Evolutionary conservation across 2,329 filamentous ascomycete species (phyloP), one percentile per base, ranked within the genome.

Genomic region (Stemphylium vesicarium): DNA sequence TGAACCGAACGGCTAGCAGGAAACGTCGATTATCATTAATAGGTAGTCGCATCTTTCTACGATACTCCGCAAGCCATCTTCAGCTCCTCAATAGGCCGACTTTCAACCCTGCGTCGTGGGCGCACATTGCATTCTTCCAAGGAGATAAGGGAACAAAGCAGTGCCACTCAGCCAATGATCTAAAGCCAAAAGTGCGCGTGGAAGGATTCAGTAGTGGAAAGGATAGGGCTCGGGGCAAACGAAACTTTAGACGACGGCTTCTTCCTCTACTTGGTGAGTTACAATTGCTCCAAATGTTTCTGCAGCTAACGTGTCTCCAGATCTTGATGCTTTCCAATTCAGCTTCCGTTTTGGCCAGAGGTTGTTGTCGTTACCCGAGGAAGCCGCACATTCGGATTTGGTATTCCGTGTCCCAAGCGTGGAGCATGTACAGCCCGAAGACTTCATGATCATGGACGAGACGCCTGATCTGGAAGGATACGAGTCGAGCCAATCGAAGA

Each of bases 1-100:
- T 60, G 16, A 41, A 50, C 15, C 11, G 24, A 10, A 11, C 42
- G 24, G 52, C 55, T 4, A 51, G 51, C 20, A 37, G 4, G n/a
- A 39, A 32, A 2, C 47, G 55, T 0, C 40, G 11, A 7, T 39
- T 20, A 18, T 56, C 44, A 6, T 31, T 16, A 5, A 39, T 41
- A 15, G 47, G 40, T 6, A 43, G 41, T 10, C 41, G 44, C 1
- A 36, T 57, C 11, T 63, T 61, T 36, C 13, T 61, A 16, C 53
- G 39, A 7, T 50, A 63, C 22, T 41, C 22, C n/a, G 16, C 35
- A 7, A 13, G 31, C n/a, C 42, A 63, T 24, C 50, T 52, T 11
- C n/a, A 45, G 4, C 53, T 63, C 10, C 32, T 63, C 11, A 61
- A 60, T 13, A 50, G 58, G 5, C 36, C 41, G 2, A 55, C 50